phyloP scores from a whole-genome alignment of 2,329 filamentous ascomycete species.

The Cercospora sesami region DNA sequence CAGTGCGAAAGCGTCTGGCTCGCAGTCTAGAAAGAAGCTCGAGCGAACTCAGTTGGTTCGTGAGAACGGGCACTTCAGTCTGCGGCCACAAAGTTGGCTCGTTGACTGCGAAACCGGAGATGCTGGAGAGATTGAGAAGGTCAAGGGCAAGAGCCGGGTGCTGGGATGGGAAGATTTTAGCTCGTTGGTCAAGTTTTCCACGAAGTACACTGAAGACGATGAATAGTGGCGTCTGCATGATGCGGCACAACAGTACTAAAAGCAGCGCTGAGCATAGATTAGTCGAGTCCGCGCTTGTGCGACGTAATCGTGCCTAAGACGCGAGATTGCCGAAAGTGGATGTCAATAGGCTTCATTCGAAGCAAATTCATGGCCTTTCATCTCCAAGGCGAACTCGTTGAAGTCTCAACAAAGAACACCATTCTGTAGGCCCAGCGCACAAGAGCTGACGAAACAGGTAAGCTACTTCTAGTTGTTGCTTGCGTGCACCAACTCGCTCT shows the following conservation, averaged over 20 bases:
- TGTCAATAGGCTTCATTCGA: neutral
- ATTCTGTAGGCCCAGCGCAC: neutral
- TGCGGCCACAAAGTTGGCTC: slow-evolving; percentile 39
- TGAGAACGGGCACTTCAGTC: slow-evolving; percentile 34
- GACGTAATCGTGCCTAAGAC: neutral
- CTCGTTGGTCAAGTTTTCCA: slow-evolving; percentile 39
- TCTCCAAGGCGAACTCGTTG: neutral
- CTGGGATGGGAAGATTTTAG: slow-evolving; percentile 38
- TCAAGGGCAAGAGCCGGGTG: slow-evolving; percentile 32
- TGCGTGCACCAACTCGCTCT: neutral
- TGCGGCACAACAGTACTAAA: neutral
- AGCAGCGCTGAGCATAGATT: neutral
- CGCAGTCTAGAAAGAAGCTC: neutral
- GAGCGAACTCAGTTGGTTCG: slow-evolving; percentile 38
- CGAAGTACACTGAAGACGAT: slow-evolving; percentile 37
- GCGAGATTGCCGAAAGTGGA: neutral
- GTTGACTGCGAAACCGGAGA: slow-evolving; percentile 20
- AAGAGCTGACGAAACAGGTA: slow-evolving; percentile 1
- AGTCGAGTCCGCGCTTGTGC: neutral
- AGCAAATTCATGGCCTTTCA: neutral
- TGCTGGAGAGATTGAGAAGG: slow-evolving; percentile 16
- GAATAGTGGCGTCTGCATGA: slow-evolving; percentile 17
- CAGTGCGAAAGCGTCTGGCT: slow-evolving; percentile 19
- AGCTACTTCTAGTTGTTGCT: neutral
- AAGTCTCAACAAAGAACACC: neutral